Conservation (phyloP, 78 protist genomes). For the Trichosphaerium sp. region DNA sequence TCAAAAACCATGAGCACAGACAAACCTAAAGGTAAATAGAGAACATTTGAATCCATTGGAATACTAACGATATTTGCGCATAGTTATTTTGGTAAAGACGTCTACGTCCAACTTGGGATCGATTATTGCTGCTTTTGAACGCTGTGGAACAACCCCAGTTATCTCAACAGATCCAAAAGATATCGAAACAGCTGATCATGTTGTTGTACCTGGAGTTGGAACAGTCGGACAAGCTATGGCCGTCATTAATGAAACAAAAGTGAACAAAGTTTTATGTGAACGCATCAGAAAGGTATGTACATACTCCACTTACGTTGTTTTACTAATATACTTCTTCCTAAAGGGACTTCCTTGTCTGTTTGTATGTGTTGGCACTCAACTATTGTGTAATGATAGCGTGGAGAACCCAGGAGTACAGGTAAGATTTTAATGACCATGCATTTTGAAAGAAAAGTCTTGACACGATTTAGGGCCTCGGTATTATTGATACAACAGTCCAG, state of each 20-base stretch:
- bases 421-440: neutral
- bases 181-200: neutral
- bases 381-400: neutral
- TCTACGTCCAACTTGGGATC: neutral
- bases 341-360: neutral
- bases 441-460: neutral
- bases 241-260: neutral
- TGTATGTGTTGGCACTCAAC: conserved; percentile 1
- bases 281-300: neutral
- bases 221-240: neutral
- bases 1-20: too few relatives aligned
- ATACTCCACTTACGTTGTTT: neutral
- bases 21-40: neutral
- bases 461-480: too few relatives aligned
- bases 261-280: neutral
- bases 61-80: neutral
- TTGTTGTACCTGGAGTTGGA: conserved; percentile 7
- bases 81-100: neutral
- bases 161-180: neutral
- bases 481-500: too few relatives aligned
- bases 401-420: neutral
- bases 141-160: neutral
- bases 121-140: neutral
- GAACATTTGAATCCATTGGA: neutral
- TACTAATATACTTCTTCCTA: neutral